phyloP scores from a whole-genome alignment of 192 early-diverging fungal genomes.

The Backusella tarrabulga region DNA sequence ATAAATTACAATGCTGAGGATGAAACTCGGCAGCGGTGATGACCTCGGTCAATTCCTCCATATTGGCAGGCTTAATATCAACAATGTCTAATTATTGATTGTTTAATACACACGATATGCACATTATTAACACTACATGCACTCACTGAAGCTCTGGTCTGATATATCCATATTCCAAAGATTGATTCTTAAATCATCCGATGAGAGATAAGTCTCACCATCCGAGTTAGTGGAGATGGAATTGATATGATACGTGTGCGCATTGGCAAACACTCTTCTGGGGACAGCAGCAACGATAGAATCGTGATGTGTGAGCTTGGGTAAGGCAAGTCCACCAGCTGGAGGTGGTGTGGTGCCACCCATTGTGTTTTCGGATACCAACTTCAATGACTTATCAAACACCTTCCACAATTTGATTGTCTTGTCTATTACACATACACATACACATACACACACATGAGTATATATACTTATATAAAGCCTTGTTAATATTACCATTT shows the following conservation, averaged over 20 bases:
- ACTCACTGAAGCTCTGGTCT: constrained; percentile 80
- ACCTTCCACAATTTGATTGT: constrained; percentile 96
- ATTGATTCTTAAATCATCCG: constrained; percentile 90
- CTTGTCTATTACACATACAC: constrained; percentile 40
- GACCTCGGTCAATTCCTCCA: constrained; percentile 99
- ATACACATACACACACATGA: not conserved
- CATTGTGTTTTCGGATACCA: constrained; percentile 85
- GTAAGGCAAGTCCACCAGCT: constrained; percentile 60
- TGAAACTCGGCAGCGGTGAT: constrained; percentile 99
- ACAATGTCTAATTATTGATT: constrained; percentile 74
- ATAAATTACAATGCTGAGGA: constrained; percentile 91
- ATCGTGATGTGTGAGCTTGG: constrained; percentile 79
- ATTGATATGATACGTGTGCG: constrained; percentile 94
- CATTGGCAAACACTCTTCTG: constrained; percentile 85
- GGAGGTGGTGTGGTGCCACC: constrained; percentile 37
- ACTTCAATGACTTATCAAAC: constrained; percentile 85
- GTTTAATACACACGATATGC: not conserved
- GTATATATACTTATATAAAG: too few relatives aligned
- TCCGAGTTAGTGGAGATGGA: constrained; percentile 93
- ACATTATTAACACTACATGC: too few relatives aligned
- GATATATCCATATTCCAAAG: constrained; percentile 88
- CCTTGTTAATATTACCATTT: constrained; percentile 61
- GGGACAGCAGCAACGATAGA: constrained; percentile 87
- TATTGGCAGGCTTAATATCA: constrained; percentile 98
- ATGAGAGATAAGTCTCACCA: constrained; percentile 86